phyloP scores from a whole-genome alignment of 2,329 filamentous ascomycete species.

The Penicillium sp. region DNA sequence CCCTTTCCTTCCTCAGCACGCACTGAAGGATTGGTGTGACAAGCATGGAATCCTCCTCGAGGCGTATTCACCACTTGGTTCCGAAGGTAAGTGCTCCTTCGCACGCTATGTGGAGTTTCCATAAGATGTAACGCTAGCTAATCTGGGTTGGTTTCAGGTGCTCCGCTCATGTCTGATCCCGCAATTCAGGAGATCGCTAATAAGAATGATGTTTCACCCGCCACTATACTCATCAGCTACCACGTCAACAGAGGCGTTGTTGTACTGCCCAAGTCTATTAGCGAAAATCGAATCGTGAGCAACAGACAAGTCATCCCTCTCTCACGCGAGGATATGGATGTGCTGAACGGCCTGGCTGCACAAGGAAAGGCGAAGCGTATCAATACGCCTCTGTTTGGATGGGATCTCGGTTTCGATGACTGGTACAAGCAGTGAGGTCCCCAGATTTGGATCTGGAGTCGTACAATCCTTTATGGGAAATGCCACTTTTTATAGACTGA shows the following conservation, averaged over 20 bases:
- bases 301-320: conserved; percentile 10
- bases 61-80: conserved; percentile 30
- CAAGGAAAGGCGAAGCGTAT: conserved; percentile 28
- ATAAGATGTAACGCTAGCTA: background rate
- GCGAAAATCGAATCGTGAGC: conserved; percentile 7
- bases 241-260: conserved; percentile 12
- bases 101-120: background rate
- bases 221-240: conserved; percentile 11
- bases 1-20: conserved; percentile 33
- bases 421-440: conserved; percentile 1
- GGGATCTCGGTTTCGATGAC: conserved; percentile 19
- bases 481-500: background rate
- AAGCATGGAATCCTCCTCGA: conserved; percentile 30
- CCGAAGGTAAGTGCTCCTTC: conserved; percentile 5
- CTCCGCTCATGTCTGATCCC: conserved; percentile 11
- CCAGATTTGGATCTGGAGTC: background rate
- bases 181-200: conserved; percentile 10
- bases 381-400: conserved; percentile 30
- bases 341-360: conserved; percentile 23
- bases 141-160: conserved; percentile 3
- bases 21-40: conserved; percentile 30
- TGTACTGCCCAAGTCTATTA: conserved; percentile 14
- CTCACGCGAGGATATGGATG: conserved; percentile 16
- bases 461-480: background rate
- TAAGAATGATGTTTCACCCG: conserved; percentile 10